Percentiles rank a stretch among this genome's conserved stretches.
phyloP scores from a whole-genome alignment of 352 stramenopile genomes.

The Phytophthora parvispora region DNA sequence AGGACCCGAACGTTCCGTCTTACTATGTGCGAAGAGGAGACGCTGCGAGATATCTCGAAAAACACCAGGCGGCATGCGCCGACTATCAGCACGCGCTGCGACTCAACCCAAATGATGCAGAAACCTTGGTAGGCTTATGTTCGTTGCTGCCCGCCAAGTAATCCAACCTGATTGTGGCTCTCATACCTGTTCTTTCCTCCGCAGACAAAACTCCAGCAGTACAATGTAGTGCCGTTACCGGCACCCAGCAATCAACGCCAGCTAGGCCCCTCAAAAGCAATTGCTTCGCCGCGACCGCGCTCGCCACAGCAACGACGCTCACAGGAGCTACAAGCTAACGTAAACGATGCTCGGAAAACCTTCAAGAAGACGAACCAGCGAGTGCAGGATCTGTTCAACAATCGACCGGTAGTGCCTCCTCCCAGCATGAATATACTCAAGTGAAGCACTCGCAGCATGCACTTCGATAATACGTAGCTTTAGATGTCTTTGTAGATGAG shows the following conservation, averaged over 20 bases:
- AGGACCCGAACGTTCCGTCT: slow-evolving; percentile 58
- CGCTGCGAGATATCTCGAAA: slow-evolving; percentile 78
- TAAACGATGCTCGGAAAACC: slow-evolving; percentile 43
- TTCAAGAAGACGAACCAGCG: slow-evolving; percentile 68
- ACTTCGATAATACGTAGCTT: not conserved
- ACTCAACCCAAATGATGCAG: slow-evolving; percentile 67
- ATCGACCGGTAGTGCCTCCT: slow-evolving; percentile 50
- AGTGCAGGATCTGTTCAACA: slow-evolving; percentile 70
- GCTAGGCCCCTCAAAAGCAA: slow-evolving; percentile 2
- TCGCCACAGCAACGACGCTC: slow-evolving; percentile 32
- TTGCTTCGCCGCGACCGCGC: not conserved
- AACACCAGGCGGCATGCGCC: slow-evolving; percentile 59
- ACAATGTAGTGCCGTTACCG: slow-evolving; percentile 33
- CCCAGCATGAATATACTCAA: slow-evolving; percentile 39
- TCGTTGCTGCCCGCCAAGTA: not conserved
- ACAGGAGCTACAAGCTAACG: slow-evolving; percentile 27
- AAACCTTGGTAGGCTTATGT: slow-evolving; percentile 50
- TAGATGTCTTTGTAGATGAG: slow-evolving; percentile 90
- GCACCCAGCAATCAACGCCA: slow-evolving; percentile 22
- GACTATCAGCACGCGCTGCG: slow-evolving; percentile 63
- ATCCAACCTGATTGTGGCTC: not conserved
- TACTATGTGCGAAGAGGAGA: slow-evolving; percentile 84
- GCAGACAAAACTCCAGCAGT: slow-evolving; percentile 75
- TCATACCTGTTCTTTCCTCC: not conserved
- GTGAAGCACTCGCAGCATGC: slow-evolving; percentile 4